These are phyloP conservation scores for Helminthosporium solani DNA, from an alignment of 2,329 filamentous ascomycete species.

Conservation along the genomic window DNA sequence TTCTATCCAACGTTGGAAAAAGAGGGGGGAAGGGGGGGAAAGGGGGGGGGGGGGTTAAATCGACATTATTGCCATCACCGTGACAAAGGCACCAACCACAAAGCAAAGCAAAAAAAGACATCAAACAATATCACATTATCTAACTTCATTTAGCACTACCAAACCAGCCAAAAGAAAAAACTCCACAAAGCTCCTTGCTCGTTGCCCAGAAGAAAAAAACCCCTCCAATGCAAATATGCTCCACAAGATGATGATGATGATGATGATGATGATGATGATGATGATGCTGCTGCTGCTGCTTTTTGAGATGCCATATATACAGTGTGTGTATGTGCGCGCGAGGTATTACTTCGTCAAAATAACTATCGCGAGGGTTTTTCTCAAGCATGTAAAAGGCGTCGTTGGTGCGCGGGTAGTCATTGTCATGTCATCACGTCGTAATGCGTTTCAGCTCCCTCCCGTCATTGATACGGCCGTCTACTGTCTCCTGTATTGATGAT, in stretches of 20 bases:
- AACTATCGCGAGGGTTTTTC: too few species aligned
- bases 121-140: neutral
- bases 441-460: neutral
- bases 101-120: too few species aligned
- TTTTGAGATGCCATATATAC: neutral
- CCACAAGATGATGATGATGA: too few species aligned
- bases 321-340: neutral
- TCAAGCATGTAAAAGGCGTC: neutral
- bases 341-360: neutral
- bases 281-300: neutral
- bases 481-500: conserved; percentile 2
- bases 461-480: neutral
- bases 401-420: neutral
- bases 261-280: too few species aligned
- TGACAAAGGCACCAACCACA: neutral
- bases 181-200: too few species aligned
- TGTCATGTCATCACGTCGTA: neutral
- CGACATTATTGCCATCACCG: neutral
- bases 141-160: neutral
- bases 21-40: too few species aligned
- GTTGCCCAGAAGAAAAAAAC: too few species aligned
- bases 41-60: too few species aligned
- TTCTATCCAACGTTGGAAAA: too few species aligned
- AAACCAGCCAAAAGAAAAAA: neutral
- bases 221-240: too few species aligned